Base-by-base conservation (phyloP, 2,329 filamentous ascomycete species). In the Emericellopsis atlantica region DNA sequence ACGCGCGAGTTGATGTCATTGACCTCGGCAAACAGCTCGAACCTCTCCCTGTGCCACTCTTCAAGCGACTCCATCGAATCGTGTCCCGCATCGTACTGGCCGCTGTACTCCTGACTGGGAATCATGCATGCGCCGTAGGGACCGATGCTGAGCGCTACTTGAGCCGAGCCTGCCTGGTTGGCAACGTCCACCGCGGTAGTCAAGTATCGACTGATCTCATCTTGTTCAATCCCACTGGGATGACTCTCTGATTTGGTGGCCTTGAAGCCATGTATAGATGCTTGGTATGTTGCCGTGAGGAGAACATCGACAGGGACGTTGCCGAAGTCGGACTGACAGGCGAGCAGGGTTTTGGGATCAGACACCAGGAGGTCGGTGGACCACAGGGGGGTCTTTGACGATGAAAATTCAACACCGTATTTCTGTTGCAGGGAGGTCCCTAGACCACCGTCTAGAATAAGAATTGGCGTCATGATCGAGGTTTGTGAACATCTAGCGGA, bases 121-220 rank as follows among this genome's bases (percentile, higher is more conserved):
- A 70, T 57, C 74, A 82, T 81, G 45, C 69, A 74, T 2, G 80
- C 79, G 14, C 80, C 80, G 44, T 83, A 83, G 0, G 80, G 75
- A 0, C 80, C 80, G 6, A 82, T 54, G 48, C 76, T 76, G 37
- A 84, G 55, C 11, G 78, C 78, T 14, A 79, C 55, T 15, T 49
- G 53, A 9, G 59, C 59, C 12, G 36, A 36, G 15, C 31, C 24
- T 10, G 29, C 32, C n/a, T 24, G n/a, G 37, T 59, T 55, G 16
- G 62, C 62, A 35, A 72, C 69, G 14, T 50, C 48, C 16, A 72
- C 56, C 2, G 70, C 72, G 3, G 53, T 51, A n/a, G 63, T 52
- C 3, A 74, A 48, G 41, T 64, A 69, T 4, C 44, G 51, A 10
- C 58, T 57, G 12, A 75, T 62, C 11, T 57, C 57, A 6, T 49